These are phyloP conservation scores for Pseudocercospora vitis DNA, from an alignment of 2,329 filamentous ascomycete species.

Conservation along the genomic window DNA sequence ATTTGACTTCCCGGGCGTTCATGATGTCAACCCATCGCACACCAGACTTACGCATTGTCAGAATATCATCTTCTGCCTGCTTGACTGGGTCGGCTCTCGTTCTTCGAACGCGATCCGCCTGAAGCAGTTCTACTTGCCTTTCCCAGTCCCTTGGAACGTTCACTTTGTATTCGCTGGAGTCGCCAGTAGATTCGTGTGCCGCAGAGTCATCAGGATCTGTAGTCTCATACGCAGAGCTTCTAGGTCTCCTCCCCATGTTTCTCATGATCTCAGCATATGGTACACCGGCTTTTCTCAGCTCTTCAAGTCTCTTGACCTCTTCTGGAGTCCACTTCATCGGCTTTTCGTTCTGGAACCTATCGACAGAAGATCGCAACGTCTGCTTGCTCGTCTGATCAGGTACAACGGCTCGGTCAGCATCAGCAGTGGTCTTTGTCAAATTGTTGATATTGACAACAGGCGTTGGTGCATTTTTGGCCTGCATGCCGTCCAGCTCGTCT, in stretches of 20 bases:
- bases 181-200: slow-evolving; percentile 35
- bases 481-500: slow-evolving; percentile 14
- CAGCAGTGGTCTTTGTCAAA: slow-evolving; percentile 1
- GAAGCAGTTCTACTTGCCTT: slow-evolving; percentile 31
- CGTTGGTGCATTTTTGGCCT: not conserved
- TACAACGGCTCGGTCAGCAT: not conserved
- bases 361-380: slow-evolving; percentile 3
- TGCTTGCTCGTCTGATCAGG: not conserved
- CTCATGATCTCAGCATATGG: slow-evolving; percentile 2
- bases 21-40: slow-evolving; percentile 32
- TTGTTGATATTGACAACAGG: slow-evolving; percentile 1
- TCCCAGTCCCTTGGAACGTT: slow-evolving; percentile 31
- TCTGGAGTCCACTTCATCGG: slow-evolving; percentile 6
- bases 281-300: slow-evolving; percentile 4
- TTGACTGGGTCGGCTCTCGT: slow-evolving; percentile 17
- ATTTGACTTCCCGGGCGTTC: slow-evolving; percentile 25
- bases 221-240: slow-evolving; percentile 27
- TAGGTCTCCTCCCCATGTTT: slow-evolving; percentile 16
- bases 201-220: slow-evolving; percentile 34
- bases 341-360: slow-evolving; percentile 5
- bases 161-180: slow-evolving; percentile 22
- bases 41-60: slow-evolving; percentile 15
- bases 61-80: slow-evolving; percentile 4
- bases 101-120: slow-evolving; percentile 32
- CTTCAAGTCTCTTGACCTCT: slow-evolving; percentile 5